These are phyloP conservation scores for Eremochloa ophiuroides DNA, from an alignment of 176 grass and related monocot genomes.

Conservation along the genomic window DNA sequence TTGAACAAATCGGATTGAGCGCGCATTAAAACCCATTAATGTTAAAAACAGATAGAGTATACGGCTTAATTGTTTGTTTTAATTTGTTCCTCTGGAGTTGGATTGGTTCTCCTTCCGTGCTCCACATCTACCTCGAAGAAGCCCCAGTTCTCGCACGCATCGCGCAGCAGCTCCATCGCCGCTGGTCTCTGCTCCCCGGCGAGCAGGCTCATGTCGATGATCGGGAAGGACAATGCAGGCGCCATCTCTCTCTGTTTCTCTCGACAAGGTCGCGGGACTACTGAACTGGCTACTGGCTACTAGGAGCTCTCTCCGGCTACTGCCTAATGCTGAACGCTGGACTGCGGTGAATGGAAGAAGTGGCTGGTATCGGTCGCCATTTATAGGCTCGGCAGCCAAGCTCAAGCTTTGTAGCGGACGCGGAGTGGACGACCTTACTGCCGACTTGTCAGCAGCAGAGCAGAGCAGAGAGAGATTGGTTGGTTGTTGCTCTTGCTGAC, in stretches of 20 bases:
- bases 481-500: neutral
- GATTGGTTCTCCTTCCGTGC: neutral
- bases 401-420: neutral
- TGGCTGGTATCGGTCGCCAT: neutral
- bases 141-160: constrained; percentile 95
- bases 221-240: constrained; percentile 41
- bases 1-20: neutral
- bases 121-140: constrained; percentile 68
- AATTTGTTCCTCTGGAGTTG: neutral
- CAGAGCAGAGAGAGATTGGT: too few species aligned
- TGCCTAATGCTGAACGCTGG: neutral
- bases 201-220: constrained; percentile 76
- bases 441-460: neutral
- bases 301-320: neutral
- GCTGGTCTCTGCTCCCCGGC: constrained; percentile 36
- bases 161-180: constrained; percentile 59
- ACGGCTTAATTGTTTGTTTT: neutral
- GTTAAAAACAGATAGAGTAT: neutral
- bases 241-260: neutral
- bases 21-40: neutral
- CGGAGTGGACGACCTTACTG: neutral
- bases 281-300: neutral
- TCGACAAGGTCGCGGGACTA: neutral
- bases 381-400: constrained; percentile 9
- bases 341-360: neutral